Base-by-base conservation (phyloP, 1,284 basidiomycete genomes). In the Coniferiporia sulphurascens region DNA sequence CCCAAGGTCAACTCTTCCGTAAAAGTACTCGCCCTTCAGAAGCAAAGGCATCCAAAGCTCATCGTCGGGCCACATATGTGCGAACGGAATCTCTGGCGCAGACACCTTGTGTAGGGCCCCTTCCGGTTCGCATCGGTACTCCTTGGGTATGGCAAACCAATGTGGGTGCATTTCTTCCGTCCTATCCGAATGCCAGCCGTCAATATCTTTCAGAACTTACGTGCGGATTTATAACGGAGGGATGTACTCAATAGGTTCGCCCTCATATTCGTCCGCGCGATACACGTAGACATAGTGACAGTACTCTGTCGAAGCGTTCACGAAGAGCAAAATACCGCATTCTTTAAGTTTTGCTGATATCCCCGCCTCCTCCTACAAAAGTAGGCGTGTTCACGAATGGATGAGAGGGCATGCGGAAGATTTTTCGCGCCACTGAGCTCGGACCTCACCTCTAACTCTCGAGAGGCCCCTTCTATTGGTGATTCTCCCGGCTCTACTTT, bases 401-500 rank as follows among this genome's bases (percentile, higher is more conserved):
- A 12, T 46, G n/a, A 49, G 38, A 21, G 13, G 48, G 46, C 17
- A 32, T n/a, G 8, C 12, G 9, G 21, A 53, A 38, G 13, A 34
- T 10, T 1, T 12, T 2, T 41, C 17, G 48, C 48, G 49, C 17
- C 10, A 41, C 0, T 36, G 34, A 41, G 48, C 15, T n/a, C 17
- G 15, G 22, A 27, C 19, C 62, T 15, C 12, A 76, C 75, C 65
- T 71, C 64, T 36, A 81, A 71, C 63, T 81, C 79, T 1, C 79
- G 71, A 21, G 64, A 61, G 1, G 79, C 79, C 32, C 75, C 79
- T 56, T 74, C 63, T 0, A 60, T 48, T 15, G 76, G 70, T 0
- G 73, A 72, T 64, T 81, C 79, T 5, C 73, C 74, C 2, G 67
- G 61, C 36, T 81, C 77, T 15, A 73, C 71, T 65, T 81, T 81